phyloP scores from a whole-genome alignment of 352 stramenopile genomes.

The Globisporangium middletonii region DNA sequence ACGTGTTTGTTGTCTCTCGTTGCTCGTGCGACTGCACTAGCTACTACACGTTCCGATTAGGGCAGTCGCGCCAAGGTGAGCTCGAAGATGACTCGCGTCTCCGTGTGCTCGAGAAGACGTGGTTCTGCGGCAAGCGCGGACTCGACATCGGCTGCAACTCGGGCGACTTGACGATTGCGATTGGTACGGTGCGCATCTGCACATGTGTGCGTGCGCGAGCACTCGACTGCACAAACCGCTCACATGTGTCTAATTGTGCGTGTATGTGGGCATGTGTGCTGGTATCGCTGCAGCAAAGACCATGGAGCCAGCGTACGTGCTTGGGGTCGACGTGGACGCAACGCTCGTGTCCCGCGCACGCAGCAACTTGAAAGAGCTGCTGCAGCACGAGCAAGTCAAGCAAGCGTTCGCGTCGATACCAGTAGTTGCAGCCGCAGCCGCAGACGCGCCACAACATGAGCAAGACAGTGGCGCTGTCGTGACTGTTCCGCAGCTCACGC shows the following conservation, averaged over 20 bases:
- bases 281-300: slow-evolving; percentile 24
- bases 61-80: slow-evolving; percentile 39
- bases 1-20: too few relatives aligned
- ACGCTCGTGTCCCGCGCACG: slow-evolving; percentile 55
- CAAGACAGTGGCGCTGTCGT: background rate
- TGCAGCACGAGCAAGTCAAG: slow-evolving; percentile 52
- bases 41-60: slow-evolving; percentile 76
- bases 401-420: slow-evolving; percentile 46
- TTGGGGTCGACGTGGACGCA: slow-evolving; percentile 71
- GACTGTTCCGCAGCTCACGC: background rate
- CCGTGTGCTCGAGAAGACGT: slow-evolving; percentile 43
- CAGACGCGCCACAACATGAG: background rate
- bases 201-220: too few relatives aligned
- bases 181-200: slow-evolving; percentile 23
- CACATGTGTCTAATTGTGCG: background rate
- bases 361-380: slow-evolving; percentile 53
- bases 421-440: background rate
- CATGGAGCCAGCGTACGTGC: slow-evolving; percentile 46
- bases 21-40: slow-evolving; percentile 15
- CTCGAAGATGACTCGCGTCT: slow-evolving; percentile 61
- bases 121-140: slow-evolving; percentile 56
- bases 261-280: background rate
- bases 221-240: background rate
- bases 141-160: slow-evolving; percentile 84
- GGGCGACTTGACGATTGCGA: slow-evolving; percentile 66